phyloP scores from a whole-genome alignment of 768 basidiomycete species.

The Leucosporidium yakuticum region DNA sequence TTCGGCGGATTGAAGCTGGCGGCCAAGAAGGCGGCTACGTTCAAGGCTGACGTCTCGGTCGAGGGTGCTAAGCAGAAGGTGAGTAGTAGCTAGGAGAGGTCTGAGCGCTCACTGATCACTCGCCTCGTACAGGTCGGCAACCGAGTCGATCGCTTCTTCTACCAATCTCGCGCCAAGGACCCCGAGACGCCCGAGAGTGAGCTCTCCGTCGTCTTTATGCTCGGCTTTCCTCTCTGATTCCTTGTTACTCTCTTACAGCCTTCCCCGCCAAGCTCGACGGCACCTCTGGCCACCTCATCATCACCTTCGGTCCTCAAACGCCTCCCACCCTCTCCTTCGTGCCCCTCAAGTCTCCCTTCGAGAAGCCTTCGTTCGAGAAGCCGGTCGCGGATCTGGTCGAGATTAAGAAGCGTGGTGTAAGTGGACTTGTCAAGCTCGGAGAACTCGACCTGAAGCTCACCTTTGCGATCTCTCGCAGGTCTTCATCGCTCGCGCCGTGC shows the following conservation, averaged over 20 bases:
- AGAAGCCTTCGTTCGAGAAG: slow-evolving; percentile 37
- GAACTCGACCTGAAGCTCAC: too few species aligned
- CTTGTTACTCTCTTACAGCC: slow-evolving; percentile 30
- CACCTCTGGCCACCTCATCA: slow-evolving; percentile 43
- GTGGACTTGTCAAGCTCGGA: too few species aligned
- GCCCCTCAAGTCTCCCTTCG: slow-evolving; percentile 36
- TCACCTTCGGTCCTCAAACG: slow-evolving; percentile 39
- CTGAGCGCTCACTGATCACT: not conserved
- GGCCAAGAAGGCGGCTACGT: slow-evolving; percentile 45
- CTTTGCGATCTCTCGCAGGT: slow-evolving; percentile 25
- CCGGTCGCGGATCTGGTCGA: slow-evolving; percentile 46
- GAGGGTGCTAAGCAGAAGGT: slow-evolving; percentile 41
- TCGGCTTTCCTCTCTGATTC: not conserved
- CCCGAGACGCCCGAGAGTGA: slow-evolving; percentile 40
- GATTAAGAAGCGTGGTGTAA: slow-evolving; percentile 43
- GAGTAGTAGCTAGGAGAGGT: slow-evolving; percentile 41
- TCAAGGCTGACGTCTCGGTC: slow-evolving; percentile 45
- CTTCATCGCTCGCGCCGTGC: slow-evolving; percentile 43
- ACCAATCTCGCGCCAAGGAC: slow-evolving; percentile 43
- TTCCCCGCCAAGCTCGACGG: slow-evolving; percentile 44
- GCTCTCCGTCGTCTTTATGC: slow-evolving; percentile 27
- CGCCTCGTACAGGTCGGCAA: slow-evolving; percentile 41
- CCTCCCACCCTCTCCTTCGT: slow-evolving; percentile 36
- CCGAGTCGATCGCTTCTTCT: slow-evolving; percentile 43
- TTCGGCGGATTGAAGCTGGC: slow-evolving; percentile 40